phyloP scores from a whole-genome alignment of 352 stramenopile genomes.

The Pythium folliculosum region DNA sequence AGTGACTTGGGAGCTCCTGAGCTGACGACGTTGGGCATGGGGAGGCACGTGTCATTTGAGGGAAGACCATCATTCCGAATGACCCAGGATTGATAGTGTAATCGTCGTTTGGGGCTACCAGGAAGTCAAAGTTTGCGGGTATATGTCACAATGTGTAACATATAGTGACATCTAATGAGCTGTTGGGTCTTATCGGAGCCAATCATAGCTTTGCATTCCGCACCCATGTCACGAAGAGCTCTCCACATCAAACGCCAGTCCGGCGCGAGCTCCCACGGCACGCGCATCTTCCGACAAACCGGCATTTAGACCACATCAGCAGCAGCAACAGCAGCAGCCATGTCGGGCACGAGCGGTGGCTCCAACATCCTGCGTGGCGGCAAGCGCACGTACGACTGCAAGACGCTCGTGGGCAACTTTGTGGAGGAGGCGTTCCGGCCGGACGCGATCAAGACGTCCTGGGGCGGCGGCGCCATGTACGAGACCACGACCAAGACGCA shows the following conservation, averaged over 20 bases:
- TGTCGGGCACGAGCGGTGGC: conserved; percentile 43
- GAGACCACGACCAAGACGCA: conserved; percentile 57
- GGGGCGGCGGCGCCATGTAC: conserved; percentile 50
- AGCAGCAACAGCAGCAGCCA: background rate
- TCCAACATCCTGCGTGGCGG: conserved; percentile 83
- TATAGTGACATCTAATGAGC: too few species aligned
- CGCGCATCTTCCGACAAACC: too few species aligned
- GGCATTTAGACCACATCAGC: background rate
- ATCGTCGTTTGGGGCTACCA: background rate
- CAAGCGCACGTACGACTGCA: conserved; percentile 78
- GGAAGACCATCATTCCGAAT: background rate
- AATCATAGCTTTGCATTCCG: conserved; percentile 26
- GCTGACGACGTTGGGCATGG: background rate
- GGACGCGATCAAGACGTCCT: conserved; percentile 40
- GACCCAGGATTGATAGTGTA: too few species aligned
- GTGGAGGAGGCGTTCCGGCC: conserved; percentile 78
- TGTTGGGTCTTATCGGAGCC: conserved; percentile 21
- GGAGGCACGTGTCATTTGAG: background rate
- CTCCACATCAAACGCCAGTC: background rate
- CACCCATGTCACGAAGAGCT: conserved; percentile 24
- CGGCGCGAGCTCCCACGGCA: too few species aligned
- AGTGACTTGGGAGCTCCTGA: background rate
- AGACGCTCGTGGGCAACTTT: conserved; percentile 81
- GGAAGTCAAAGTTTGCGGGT: background rate
- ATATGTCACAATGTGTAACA: background rate